Evolutionary conservation across 306 rosid genomes (phyloP), one percentile per base, ranked within the genome.

Genomic region (Carpinus fangiana): DNA sequence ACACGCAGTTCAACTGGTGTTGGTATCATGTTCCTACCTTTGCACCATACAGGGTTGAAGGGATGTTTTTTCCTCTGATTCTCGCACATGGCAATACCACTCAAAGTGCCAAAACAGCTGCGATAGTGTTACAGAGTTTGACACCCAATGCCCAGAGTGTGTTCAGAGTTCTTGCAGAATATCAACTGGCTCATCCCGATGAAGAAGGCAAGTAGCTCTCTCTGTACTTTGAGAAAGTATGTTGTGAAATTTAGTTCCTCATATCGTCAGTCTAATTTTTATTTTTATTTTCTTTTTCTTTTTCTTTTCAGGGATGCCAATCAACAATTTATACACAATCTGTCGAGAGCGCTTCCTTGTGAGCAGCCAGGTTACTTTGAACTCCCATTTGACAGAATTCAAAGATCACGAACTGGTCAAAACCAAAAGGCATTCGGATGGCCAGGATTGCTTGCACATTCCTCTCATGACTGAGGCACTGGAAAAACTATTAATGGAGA

Each of bases 1-100:
- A 90, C 82, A 89, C 93, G 23, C 97, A 89, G 76, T 93, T 93
- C 87, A 95, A 91, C 71, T 95, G 99, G 99, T 86, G 88, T 80
- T 95, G 99, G 99, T 79, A 88, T 84, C 97, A 95, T 74, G 92
- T 95, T 74, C 98, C 98, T 64, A 95, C 99, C 55, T 95, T 91
- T 81, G 87, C 90, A 5, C 89, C 96, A 57, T 95, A 93, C 81
- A 93, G 82, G 86, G 77, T 87, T 34, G 98, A 95, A 93, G 96
- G 93, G 75, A 86, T 83, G 89, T 90, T 90, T 83, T 90, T 87
- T 79, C 97, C 99, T 60, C 67, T 90, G 79, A 89, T 93, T 77
- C 93, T 95, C 26, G 90, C 91, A 10, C 94, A 93, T 67, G 93
- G 96, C 21, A 83, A 86, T 69, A 85, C 91, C 52, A 73, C 83